Conservation (phyloP, 768 basidiomycete species). For the Termitomyces sp. region DNA sequence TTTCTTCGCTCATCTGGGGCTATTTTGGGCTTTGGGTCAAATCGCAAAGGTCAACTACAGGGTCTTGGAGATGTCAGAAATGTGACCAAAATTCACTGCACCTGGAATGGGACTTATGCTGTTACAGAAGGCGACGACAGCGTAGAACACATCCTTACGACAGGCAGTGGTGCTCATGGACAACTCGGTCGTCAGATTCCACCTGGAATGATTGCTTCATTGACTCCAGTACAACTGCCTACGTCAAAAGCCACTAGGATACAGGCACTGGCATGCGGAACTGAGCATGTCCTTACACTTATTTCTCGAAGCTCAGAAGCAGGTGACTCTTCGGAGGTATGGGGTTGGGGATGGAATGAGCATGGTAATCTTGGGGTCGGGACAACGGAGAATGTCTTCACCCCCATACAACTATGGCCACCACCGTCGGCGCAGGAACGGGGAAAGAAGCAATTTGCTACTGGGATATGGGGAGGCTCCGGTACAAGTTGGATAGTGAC, state of each 20-base stretch:
- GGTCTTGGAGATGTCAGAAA: constrained; percentile 24
- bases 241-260: constrained; percentile 16
- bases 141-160: constrained; percentile 29
- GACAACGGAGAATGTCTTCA: constrained; percentile 46
- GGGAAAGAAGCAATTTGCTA: constrained; percentile 9
- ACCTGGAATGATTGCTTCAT: constrained; percentile 8
- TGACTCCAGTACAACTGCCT: constrained; percentile 28
- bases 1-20: constrained; percentile 57
- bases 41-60: constrained; percentile 64
- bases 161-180: constrained; percentile 58
- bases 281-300: constrained; percentile 74
- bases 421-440: not conserved
- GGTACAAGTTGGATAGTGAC: constrained; percentile 46
- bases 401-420: constrained; percentile 57
- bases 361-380: constrained; percentile 89
- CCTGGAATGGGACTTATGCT: constrained; percentile 80
- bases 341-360: constrained; percentile 98
- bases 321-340: constrained; percentile 39
- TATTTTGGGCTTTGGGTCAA: constrained; percentile 59
- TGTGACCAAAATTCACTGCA: constrained; percentile 43
- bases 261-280: constrained; percentile 61
- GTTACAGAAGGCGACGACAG: constrained; percentile 22
- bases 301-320: constrained; percentile 9
- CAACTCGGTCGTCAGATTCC: constrained; percentile 51
- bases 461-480: constrained; percentile 38